A percentile compares a stretch with the other conserved stretches of the same genome.
These are phyloP conservation scores for Malassezia furfur DNA, from an alignment of 1,284 basidiomycete species.

Conservation along the genomic window DNA sequence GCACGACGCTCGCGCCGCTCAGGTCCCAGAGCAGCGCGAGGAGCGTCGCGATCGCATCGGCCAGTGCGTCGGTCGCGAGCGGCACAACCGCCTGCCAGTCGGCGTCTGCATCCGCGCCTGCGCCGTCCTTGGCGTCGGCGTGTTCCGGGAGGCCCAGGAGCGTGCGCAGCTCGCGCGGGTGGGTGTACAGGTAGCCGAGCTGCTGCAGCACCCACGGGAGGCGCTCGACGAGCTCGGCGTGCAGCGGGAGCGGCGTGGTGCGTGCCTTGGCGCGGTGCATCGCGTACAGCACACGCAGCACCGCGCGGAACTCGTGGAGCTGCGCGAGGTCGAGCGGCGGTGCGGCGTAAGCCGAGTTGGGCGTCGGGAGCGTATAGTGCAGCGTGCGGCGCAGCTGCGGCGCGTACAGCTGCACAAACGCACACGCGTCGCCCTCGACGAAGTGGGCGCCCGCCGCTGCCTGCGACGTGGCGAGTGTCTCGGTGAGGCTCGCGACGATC, in stretches of 20 bases:
- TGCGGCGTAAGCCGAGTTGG: not conserved
- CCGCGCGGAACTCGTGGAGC: slow-evolving; percentile 25
- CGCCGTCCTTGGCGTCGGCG: slow-evolving; percentile 62
- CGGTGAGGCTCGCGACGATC: slow-evolving; percentile 65
- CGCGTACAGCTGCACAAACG: slow-evolving; percentile 72
- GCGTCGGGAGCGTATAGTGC: slow-evolving; percentile 57
- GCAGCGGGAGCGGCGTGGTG: slow-evolving; percentile 6
- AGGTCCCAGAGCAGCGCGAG: slow-evolving; percentile 62
- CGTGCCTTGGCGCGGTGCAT: slow-evolving; percentile 23
- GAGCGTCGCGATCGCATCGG: slow-evolving; percentile 21
- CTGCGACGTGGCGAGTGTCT: slow-evolving; percentile 49
- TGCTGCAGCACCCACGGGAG: slow-evolving; percentile 71
- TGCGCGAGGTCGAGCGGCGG: slow-evolving; percentile 22
- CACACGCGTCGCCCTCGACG: slow-evolving; percentile 73
- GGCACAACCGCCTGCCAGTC: slow-evolving; percentile 18
- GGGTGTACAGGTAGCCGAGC: slow-evolving; percentile 76
- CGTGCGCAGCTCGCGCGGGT: slow-evolving; percentile 74
- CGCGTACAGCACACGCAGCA: slow-evolving; percentile 27
- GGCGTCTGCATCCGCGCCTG: slow-evolving; percentile 50
- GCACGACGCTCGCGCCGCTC: slow-evolving; percentile 61
- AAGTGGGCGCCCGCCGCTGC: slow-evolving; percentile 56
- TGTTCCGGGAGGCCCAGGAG: slow-evolving; percentile 63
- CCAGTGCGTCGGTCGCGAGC: slow-evolving; percentile 52
- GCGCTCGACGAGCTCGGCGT: slow-evolving; percentile 56
- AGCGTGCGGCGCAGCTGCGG: slow-evolving; percentile 68